Percentiles rank a stretch among this genome's conserved stretches.
Evolutionary conservation across 805 yeast genomes (phyloP).

Genomic region (Candida glaebosa): DNA sequence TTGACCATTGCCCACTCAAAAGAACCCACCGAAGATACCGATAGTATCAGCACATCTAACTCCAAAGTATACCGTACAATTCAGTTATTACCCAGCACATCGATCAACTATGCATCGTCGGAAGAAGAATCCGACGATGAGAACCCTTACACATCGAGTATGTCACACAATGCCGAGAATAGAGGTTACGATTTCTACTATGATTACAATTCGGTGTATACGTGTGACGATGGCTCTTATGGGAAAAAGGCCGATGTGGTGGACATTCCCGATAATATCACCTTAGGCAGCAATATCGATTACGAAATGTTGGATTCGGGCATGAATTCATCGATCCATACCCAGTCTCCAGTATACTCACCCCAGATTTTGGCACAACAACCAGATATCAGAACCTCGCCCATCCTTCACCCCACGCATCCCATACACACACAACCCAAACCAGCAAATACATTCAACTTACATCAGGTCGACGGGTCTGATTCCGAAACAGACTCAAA

Average conservation of each 20-base stretch:
- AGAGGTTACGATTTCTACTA: conserved; percentile 77
- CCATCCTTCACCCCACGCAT: not conserved
- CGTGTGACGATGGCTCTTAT: conserved; percentile 44
- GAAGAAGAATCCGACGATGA: conserved; percentile 63
- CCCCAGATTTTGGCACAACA: conserved; percentile 1
- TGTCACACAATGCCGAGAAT: conserved; percentile 70
- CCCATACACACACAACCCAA: not conserved
- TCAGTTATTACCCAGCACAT: conserved; percentile 81
- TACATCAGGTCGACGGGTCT: conserved; percentile 6
- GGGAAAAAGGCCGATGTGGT: conserved; percentile 35
- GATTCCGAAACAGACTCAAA: not conserved
- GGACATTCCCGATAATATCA: conserved; percentile 46
- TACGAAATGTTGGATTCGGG: conserved; percentile 27
- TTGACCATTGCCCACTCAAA: conserved; percentile 13
- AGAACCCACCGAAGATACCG: conserved; percentile 24
- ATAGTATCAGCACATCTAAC: conserved; percentile 26
- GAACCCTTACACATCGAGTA: conserved; percentile 46
- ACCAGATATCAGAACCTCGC: not conserved
- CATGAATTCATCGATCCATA: not conserved
- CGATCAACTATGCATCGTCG: conserved; percentile 69
- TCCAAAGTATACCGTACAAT: conserved; percentile 51
- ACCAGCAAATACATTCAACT: conserved; percentile 4
- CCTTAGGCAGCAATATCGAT: conserved; percentile 37
- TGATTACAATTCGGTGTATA: conserved; percentile 76
- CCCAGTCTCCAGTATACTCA: not conserved